Base-by-base conservation (phyloP, 768 basidiomycete species). In the Kwoniella mangroviensis region DNA sequence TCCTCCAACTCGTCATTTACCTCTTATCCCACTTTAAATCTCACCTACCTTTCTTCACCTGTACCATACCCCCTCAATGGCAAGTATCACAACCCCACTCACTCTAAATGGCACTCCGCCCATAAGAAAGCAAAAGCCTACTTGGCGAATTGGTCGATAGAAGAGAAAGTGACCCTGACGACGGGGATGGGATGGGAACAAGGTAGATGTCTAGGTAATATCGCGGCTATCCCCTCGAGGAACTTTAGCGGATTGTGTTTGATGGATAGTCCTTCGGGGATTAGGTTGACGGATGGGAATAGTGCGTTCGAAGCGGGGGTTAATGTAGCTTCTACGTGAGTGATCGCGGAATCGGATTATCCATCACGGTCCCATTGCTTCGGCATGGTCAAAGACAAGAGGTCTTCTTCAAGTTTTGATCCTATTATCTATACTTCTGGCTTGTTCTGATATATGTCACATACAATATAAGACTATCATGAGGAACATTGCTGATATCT, bases 301-400 rank as follows among this genome's bases (percentile, higher is more conserved):
- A 90, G 90, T 3, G 88, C 88, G 0, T 95, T 94, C 84, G 94
- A 95, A 0, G 87, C 93, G n/a, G 91, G 89, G 0, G 85, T 97
- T 73, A 93, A 91, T 64, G 86, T 89, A 0, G 95, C 92, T 4
- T 86, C 92, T 6, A 92, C 94, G 86, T 93, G 81, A 75, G 88
- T 84, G 54, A 12, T 55, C 22, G 10, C 15, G 19, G 15, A 34
- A 34, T 34, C 34, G 34, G 34, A 34, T 7, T 1, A 0, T 34
- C 6, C 34, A 6, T 34, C 9, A 34, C 0, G 1, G 34, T 34
- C 34, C 9, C 34, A 34, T 34, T 34, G 34, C 6, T 34, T 34
- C 34, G 0, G 1, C 34, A 34, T 34, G 6, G 34, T 5, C 34
- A 34, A 34, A 34, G 34, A 34, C 34, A 34, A 7, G 6, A 34